Base-by-base conservation (phyloP, 257 asterid species). In the Solanum sparsipilum region DNA sequence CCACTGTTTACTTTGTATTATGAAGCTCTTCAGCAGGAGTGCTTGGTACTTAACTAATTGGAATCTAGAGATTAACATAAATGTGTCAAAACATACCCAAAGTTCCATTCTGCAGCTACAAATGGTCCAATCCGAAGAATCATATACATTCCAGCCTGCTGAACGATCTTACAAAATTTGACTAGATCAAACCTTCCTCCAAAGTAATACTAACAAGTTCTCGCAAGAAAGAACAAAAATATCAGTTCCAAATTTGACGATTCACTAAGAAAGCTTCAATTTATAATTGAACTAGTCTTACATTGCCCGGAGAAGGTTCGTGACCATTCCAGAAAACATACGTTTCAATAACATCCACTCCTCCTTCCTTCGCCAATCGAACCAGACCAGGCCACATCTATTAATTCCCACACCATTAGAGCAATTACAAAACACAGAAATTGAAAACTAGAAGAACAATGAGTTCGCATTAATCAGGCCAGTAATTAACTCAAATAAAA, bases 301-400 rank as follows among this genome's bases (percentile, higher is more conserved):
- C 99, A 92, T 95, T 92, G 72, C 93, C 67, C 6, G 98, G 98
- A 73, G 96, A 93, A 88, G 89, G 98, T 90, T 96, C 98, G 48
- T 96, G 99, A 12, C 98, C 98, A 36, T 96, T 95, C 99, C 99
- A 96, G 86, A 96, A 96, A 35, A 96, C 98, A 67, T 96, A 95
- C 32, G 99, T 96, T 71, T 96, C 99, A 16, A 96, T 96, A 85
- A 89, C 94, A 85, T 95, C 94, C 7, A 90, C 95, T 23, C 98
- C 99, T 72, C 99, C 99, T 90, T 96, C 95, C 89, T 95, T 96
- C 0, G 99, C 98, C 88, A 93, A 84, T 60, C 92, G 93, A 5
- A 96, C 96, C 31, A 96, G 87, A 15, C 93, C 95, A 23, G 99
- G 98, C 99, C 99, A 96, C 98, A 96, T 96, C 99, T 96, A 75